Percentiles rank a stretch among this genome's conserved stretches.
phyloP scores from a whole-genome alignment of 2,329 filamentous ascomycete genomes.

The Colletotrichum sp. region DNA sequence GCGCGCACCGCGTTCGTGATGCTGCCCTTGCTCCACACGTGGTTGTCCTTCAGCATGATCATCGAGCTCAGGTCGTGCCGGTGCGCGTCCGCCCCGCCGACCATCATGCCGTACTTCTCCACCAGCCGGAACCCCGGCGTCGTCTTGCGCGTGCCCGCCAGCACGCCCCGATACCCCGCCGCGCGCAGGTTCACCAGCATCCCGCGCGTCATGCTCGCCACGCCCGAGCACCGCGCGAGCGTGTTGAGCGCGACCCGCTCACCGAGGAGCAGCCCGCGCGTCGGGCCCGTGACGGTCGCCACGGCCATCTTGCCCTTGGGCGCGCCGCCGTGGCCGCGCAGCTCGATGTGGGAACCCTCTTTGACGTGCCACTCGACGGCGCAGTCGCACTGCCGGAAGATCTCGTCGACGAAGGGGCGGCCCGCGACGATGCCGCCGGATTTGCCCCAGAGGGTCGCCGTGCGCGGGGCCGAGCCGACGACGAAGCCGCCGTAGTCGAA shows the following conservation, averaged over 20 bases:
- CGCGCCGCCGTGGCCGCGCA: constrained; percentile 49
- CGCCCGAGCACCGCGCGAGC: constrained; percentile 87
- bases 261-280: constrained; percentile 81
- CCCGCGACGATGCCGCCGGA: constrained; percentile 85
- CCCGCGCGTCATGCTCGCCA: constrained; percentile 73
- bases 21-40: constrained; percentile 88
- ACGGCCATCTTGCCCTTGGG: constrained; percentile 58
- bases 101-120: constrained; percentile 97
- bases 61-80: constrained; percentile 90
- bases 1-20: constrained; percentile 87
- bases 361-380: constrained; percentile 85
- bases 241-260: constrained; percentile 93
- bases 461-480: constrained; percentile 73
- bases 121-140: constrained; percentile 94
- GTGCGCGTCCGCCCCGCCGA: constrained; percentile 91
- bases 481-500: constrained; percentile 98
- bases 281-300: constrained; percentile 86
- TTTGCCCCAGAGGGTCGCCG: constrained; percentile 73
- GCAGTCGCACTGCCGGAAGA: constrained; percentile 90
- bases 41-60: constrained; percentile 99
- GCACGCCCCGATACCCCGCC: constrained; percentile 78
- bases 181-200: constrained; percentile 62
- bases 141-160: constrained; percentile 97
- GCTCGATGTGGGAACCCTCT: constrained; percentile 75
- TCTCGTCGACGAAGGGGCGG: constrained; percentile 93